phyloP scores from a whole-genome alignment of 1,284 basidiomycete genomes.

The Fistulina hepatica region DNA sequence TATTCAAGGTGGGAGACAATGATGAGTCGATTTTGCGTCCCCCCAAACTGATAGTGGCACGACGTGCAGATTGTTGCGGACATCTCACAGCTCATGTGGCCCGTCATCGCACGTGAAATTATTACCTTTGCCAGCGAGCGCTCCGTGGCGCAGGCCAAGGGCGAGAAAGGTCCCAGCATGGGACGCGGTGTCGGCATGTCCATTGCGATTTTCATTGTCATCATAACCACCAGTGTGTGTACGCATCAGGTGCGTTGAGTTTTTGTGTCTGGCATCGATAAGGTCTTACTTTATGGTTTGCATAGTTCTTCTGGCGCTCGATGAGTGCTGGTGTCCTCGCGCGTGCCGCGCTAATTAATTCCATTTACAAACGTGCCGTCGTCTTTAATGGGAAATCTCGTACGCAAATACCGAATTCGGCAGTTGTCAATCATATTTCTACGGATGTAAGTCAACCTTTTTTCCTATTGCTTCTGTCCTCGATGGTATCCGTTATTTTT shows the following conservation, averaged over 20 bases:
- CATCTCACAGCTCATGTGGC: conserved; percentile 51
- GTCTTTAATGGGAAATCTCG: conserved; percentile 58
- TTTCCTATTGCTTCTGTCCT: neutral
- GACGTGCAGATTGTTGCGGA: conserved; percentile 46
- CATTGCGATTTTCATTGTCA: conserved; percentile 56
- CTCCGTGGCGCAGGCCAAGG: conserved; percentile 24
- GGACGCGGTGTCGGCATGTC: conserved; percentile 65
- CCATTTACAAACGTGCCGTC: conserved; percentile 66
- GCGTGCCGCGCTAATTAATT: conserved; percentile 62
- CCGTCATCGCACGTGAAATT: conserved; percentile 54
- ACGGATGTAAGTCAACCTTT: conserved; percentile 55
- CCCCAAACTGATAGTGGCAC: no score
- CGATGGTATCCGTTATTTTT: conserved; percentile 5
- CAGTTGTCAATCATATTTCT: conserved; percentile 66
- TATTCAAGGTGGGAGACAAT: conserved; percentile 32
- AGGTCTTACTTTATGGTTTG: conserved; percentile 7
- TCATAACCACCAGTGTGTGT: conserved; percentile 44
- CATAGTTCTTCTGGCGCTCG: conserved; percentile 67
- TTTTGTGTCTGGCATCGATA: neutral
- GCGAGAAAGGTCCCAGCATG: conserved; percentile 33
- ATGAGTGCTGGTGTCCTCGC: conserved; percentile 63
- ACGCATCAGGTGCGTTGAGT: conserved; percentile 43
- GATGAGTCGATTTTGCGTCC: neutral
- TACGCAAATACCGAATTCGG: conserved; percentile 51
- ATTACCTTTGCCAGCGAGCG: conserved; percentile 57